A percentile compares a stretch with the other conserved stretches of the same genome.
These are phyloP conservation scores for Pythium periplocum DNA, from an alignment of 352 stramenopile genomes.

Conservation along the genomic window DNA sequence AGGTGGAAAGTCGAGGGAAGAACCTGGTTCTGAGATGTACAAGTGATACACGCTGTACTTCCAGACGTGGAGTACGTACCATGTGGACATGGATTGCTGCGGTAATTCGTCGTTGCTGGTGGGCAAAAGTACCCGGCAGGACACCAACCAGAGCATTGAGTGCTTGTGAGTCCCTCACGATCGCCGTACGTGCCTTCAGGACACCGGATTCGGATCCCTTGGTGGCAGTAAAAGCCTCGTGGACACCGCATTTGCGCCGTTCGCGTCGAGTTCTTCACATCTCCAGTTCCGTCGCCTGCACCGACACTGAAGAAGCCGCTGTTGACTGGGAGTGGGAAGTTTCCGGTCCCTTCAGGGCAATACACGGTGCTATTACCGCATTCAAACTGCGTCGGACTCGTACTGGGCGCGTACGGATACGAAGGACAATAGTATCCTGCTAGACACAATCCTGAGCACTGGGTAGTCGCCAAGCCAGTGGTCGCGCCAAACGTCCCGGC, in stretches of 20 bases:
- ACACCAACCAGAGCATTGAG: slow-evolving; percentile 61
- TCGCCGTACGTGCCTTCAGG: slow-evolving; percentile 63
- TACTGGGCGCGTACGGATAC: slow-evolving; percentile 37
- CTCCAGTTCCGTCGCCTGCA: slow-evolving; percentile 25
- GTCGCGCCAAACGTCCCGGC: slow-evolving; percentile 63
- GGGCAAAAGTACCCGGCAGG: slow-evolving; percentile 65
- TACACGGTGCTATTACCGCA: slow-evolving; percentile 49
- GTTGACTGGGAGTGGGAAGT: slow-evolving; percentile 30
- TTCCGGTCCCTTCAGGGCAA: slow-evolving; percentile 52
- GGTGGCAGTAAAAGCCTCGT: slow-evolving; percentile 61
- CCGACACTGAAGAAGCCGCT: slow-evolving; percentile 52
- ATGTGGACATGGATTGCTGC: slow-evolving; percentile 26
- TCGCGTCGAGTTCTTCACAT: slow-evolving; percentile 51
- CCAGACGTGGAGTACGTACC: slow-evolving; percentile 44
- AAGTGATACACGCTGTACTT: slow-evolving; percentile 36
- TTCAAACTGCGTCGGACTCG: slow-evolving; percentile 31
- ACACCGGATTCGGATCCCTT: slow-evolving; percentile 60
- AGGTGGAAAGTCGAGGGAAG: too few relatives aligned
- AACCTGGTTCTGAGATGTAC: slow-evolving; percentile 1
- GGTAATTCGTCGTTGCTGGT: slow-evolving; percentile 42
- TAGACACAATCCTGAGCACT: slow-evolving; percentile 57
- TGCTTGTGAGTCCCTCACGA: slow-evolving; percentile 34
- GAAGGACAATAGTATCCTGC: slow-evolving; percentile 72
- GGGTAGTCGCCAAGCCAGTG: slow-evolving; percentile 23
- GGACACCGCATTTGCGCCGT: slow-evolving; percentile 45